Percentiles rank a stretch among this genome's conserved stretches.
Conservation (phyloP, 148 eudicot species). For the Chenopodium suecicum region DNA sequence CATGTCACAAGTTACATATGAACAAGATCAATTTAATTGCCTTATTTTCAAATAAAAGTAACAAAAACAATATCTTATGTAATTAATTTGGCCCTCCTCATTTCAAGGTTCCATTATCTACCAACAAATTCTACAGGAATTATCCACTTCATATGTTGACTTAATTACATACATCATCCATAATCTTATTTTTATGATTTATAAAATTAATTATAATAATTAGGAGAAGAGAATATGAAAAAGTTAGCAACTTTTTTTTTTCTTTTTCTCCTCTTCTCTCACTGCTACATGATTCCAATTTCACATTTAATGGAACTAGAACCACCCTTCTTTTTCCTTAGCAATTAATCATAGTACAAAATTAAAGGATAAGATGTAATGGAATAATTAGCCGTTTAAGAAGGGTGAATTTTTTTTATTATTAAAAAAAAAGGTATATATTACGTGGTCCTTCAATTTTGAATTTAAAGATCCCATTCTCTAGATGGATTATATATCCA, state of each 20-base stretch:
- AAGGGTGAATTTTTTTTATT: not conserved
- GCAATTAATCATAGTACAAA: not conserved
- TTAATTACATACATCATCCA: slow-evolving; percentile 17
- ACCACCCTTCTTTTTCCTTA: not conserved
- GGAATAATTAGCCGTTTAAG: not conserved
- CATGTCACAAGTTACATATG: slow-evolving; percentile 21
- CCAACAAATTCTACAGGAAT: not conserved
- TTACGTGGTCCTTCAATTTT: not conserved
- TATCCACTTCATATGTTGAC: slow-evolving; percentile 20
- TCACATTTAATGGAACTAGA: slow-evolving; percentile 12
- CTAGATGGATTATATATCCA: slow-evolving; percentile 1
- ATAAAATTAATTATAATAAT: not conserved
- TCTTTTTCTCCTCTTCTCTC: not conserved
- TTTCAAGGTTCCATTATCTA: slow-evolving; percentile 10
- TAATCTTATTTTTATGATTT: not conserved
- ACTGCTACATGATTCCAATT: slow-evolving; percentile 12
- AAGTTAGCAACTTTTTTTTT: slow-evolving; percentile 10
- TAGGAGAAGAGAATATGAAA: slow-evolving; percentile 9
- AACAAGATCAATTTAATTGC: not conserved
- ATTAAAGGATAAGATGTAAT: slow-evolving; percentile 23
- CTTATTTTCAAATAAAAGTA: slow-evolving; percentile 4
- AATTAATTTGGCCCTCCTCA: not conserved
- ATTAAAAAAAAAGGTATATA: not conserved
- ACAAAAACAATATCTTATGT: not conserved
- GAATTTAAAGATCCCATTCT: slow-evolving; percentile 3